Evolutionary conservation across 2,329 filamentous ascomycete species (phyloP), one percentile per base, ranked within the genome.

Genomic region (Paramyrothecium roridum): DNA sequence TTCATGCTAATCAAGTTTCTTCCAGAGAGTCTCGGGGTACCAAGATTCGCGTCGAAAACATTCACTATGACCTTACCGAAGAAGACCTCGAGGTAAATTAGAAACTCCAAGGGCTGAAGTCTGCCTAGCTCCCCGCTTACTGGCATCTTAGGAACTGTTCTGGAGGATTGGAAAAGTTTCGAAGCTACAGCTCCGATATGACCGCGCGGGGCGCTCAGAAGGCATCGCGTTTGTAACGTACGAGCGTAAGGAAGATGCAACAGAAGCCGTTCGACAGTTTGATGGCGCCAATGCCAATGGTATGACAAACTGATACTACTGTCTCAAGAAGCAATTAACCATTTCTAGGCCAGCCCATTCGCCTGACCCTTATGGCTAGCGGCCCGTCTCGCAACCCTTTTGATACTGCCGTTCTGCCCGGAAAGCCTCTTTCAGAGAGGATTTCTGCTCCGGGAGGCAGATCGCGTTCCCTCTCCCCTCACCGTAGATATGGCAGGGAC

Each of bases 271-370:
- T 54, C 80, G 79, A 53, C 88, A 96, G 64, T 97, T 89, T 67
- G 88, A 97, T 68, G 91, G 91, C 54, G 92, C 92, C 59, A 96
- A 96, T 68, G 93, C 93, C 55, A 93, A 95, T 64, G 89, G 88
- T 81, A 76, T 40, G 57, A n/a, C n/a, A n/a, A 19, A 3, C 21
- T 26, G 2, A 8, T 13, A 33, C 40, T 19, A 26, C 19, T 26
- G 20, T 8, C 43, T n/a, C n/a, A n/a, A n/a, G n/a, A n/a, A n/a
- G n/a, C n/a, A n/a, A n/a, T n/a, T 23, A 49, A 20, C 20, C 13
- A 47, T 19, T 12, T 50, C 1, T 48, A 86, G 88, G 89, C 50
- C 90, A 93, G 73, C 91, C 91, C 3, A 96, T 96, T 64, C 85
- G 82, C 34, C 73, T 96, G 55, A 83, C 83, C 0, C 76, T 93